Conservation (phyloP, 805 yeast genomes). For the Kluyveromyces wickerhamii region DNA sequence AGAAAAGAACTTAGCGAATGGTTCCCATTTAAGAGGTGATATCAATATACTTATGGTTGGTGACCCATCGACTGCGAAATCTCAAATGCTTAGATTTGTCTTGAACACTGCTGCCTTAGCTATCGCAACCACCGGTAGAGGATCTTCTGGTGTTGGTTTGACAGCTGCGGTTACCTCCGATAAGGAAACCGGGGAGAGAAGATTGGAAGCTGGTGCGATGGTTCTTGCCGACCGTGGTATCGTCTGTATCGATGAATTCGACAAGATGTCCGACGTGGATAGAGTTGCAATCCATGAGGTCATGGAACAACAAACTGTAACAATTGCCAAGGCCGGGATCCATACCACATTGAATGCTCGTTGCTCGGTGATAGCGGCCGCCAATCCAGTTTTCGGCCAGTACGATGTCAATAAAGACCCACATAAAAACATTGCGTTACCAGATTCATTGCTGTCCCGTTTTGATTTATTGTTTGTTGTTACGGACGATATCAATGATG, state of each 20-base stretch:
- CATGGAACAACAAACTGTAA: constrained; percentile 98
- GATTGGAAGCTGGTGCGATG: constrained; percentile 99
- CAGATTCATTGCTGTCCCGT: constrained; percentile 94
- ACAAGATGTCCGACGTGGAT: constrained; percentile 94
- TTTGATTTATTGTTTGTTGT: constrained; percentile 92
- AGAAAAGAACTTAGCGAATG: constrained; percentile 88
- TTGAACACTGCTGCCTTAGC: constrained; percentile 92
- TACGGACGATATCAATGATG: constrained; percentile 86
- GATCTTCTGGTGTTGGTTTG: constrained; percentile 99
- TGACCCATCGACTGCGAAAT: constrained; percentile 97
- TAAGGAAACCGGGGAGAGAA: constrained; percentile 92
- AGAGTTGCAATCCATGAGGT: constrained; percentile 98
- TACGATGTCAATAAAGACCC: constrained; percentile 95
- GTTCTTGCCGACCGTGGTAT: constrained; percentile 95
- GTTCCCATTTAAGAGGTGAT: constrained; percentile 97
- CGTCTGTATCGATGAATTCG: constrained; percentile 98
- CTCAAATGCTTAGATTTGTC: constrained; percentile 90
- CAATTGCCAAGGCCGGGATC: constrained; percentile 96
- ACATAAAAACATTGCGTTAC: constrained; percentile 91
- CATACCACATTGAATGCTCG: constrained; percentile 95
- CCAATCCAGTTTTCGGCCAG: constrained; percentile 95
- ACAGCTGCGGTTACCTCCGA: constrained; percentile 98
- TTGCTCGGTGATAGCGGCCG: constrained; percentile 95
- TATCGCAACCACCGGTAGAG: constrained; percentile 97
- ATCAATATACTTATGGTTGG: constrained; percentile 95